A percentile compares a stretch with the other conserved stretches of the same genome.
These are phyloP conservation scores for Nicotiana sylvestris DNA, from an alignment of 257 asterid species.

Conservation along the genomic window DNA sequence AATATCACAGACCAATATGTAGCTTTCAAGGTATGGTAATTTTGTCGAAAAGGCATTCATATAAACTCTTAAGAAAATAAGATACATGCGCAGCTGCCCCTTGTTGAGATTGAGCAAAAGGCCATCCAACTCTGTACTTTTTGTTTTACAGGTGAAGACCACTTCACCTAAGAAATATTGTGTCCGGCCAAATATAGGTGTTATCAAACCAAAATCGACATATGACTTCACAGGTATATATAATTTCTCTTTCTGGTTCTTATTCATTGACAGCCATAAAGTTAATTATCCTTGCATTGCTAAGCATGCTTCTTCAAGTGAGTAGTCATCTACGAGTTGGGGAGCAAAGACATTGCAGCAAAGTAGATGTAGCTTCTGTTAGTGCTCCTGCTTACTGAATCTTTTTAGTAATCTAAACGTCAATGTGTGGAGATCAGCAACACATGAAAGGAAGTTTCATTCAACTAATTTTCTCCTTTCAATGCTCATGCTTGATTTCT, in stretches of 20 bases:
- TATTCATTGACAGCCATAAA: neutral
- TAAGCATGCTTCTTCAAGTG: neutral
- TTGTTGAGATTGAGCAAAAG: neutral
- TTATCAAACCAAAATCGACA: conserved; percentile 73
- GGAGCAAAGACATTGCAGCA: neutral
- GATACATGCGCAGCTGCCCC: neutral
- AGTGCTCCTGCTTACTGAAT: neutral
- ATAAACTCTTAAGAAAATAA: neutral
- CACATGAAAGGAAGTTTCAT: neutral
- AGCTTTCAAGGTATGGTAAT: conserved; percentile 71
- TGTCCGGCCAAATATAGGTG: conserved; percentile 82
- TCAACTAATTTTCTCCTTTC: neutral
- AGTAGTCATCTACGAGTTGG: neutral
- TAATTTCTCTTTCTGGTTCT: conserved; percentile 6
- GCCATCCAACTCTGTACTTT: neutral
- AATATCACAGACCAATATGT: conserved; percentile 75
- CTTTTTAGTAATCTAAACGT: neutral
- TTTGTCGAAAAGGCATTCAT: neutral
- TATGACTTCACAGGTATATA: conserved; percentile 63
- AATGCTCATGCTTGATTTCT: neutral
- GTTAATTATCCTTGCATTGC: neutral
- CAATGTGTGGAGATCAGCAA: neutral
- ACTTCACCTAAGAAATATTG: conserved; percentile 91
- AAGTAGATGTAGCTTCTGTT: neutral
- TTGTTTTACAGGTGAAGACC: conserved; percentile 71